A percentile compares a stretch with the other conserved stretches of the same genome.
Conservation (phyloP, 257 asterid genomes). For the Prunella vulgaris region DNA sequence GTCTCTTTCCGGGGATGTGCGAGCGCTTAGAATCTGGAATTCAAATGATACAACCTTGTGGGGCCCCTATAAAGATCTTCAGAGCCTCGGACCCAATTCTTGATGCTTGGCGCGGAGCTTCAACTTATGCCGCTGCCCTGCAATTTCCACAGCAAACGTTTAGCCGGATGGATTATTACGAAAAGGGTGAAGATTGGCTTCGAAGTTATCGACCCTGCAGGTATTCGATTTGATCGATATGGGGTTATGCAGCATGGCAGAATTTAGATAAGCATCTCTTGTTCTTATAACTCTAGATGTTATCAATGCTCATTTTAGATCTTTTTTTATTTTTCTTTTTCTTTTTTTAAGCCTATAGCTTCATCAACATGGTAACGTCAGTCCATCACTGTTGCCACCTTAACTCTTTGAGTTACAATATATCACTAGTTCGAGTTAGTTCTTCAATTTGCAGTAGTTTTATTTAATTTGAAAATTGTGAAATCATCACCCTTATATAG, state of each 20-base stretch:
- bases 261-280: not conserved
- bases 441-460: too few relatives aligned
- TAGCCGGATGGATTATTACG: slow-evolving; percentile 75
- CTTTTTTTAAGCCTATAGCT: not conserved
- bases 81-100: slow-evolving; percentile 64
- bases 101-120: slow-evolving; percentile 98
- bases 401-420: too few relatives aligned
- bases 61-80: slow-evolving; percentile 58
- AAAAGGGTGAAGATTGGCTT: slow-evolving; percentile 94
- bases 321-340: not conserved
- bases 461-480: too few relatives aligned
- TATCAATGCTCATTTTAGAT: not conserved
- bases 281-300: not conserved
- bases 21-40: slow-evolving; percentile 84
- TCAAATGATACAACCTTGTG: slow-evolving; percentile 75
- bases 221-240: slow-evolving; percentile 39
- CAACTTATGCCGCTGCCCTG: slow-evolving; percentile 54
- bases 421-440: too few relatives aligned
- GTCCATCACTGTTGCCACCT: not conserved
- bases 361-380: not conserved
- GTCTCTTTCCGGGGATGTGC: slow-evolving; percentile 69
- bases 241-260: not conserved
- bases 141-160: slow-evolving; percentile 69
- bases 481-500: too few relatives aligned
- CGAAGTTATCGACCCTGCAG: slow-evolving; percentile 46